A percentile compares a stretch with the other conserved stretches of the same genome.
Evolutionary conservation across 257 asterid genomes (phyloP).

Genomic region (Nicotiana knightiana): DNA sequence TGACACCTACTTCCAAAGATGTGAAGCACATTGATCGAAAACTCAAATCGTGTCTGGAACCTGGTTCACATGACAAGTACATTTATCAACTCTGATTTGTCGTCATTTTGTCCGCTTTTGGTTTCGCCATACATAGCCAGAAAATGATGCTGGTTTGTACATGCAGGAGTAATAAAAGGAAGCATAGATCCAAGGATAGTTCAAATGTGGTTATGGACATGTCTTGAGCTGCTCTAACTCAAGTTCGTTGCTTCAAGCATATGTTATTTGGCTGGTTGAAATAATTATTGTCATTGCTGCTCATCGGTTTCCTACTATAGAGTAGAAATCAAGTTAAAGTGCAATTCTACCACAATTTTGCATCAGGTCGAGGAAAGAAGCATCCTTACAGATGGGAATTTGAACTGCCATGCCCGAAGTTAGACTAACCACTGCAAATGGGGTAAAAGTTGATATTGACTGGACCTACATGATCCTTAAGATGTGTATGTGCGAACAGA

Average conservation of each 20-base stretch:
- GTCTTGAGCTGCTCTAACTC: not conserved
- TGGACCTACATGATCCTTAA: not conserved
- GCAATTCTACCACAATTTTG: not conserved
- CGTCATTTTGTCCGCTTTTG: not conserved
- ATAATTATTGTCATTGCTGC: not conserved
- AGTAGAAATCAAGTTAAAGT: not conserved
- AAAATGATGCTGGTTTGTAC: not conserved
- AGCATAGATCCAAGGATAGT: slow-evolving; percentile 80
- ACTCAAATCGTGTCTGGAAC: slow-evolving; percentile 88
- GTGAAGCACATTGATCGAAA: slow-evolving; percentile 96
- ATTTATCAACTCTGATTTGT: slow-evolving; percentile 12
- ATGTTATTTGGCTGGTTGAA: not conserved
- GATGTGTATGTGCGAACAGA: not conserved
- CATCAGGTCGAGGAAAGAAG: not conserved
- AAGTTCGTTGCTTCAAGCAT: slow-evolving; percentile 1
- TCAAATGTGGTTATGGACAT: slow-evolving; percentile 15
- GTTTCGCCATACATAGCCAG: not conserved
- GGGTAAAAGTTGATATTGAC: not conserved
- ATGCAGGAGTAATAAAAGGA: slow-evolving; percentile 90
- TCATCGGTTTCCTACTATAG: not conserved
- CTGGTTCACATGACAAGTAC: slow-evolving; percentile 88
- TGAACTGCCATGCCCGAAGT: not conserved
- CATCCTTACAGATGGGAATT: not conserved
- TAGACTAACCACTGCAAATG: not conserved
- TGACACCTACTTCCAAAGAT: slow-evolving; percentile 71